Conservation (phyloP, 1,284 basidiomycete species). For the Austroboletus novae-zelandiae region DNA sequence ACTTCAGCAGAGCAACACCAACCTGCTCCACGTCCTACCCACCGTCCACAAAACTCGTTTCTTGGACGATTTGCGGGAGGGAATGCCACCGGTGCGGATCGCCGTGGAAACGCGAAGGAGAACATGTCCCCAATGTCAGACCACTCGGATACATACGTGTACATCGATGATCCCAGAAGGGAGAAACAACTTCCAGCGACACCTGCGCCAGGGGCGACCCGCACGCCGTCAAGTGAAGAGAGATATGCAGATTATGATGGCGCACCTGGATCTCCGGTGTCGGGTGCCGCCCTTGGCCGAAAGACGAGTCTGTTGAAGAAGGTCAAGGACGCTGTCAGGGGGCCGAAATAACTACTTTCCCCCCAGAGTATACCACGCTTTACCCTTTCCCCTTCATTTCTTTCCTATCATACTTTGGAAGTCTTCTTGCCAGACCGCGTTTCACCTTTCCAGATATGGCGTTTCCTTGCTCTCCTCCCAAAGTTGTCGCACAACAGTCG, state of each 20-base stretch:
- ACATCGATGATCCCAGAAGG: conserved; percentile 53
- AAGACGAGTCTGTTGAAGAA: conserved; percentile 79
- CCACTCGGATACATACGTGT: conserved; percentile 56
- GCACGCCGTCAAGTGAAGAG: conserved; percentile 33
- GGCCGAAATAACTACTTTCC: conserved; percentile 39
- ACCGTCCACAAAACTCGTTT: conserved; percentile 69
- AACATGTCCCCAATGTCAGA: conserved; percentile 40
- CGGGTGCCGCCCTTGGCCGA: conserved; percentile 54
- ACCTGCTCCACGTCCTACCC: conserved; percentile 49
- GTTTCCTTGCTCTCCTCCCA: conserved; percentile 1
- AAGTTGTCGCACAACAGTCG: conserved; percentile 1
- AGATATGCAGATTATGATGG: conserved; percentile 52
- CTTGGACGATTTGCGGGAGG: conserved; percentile 63
- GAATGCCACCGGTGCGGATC: conserved; percentile 24
- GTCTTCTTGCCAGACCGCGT: conserved; percentile 7
- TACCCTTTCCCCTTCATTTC: neutral
- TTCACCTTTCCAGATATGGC: neutral
- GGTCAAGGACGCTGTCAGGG: conserved; percentile 68
- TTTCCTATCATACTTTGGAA: conserved; percentile 3
- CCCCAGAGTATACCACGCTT: conserved; percentile 7
- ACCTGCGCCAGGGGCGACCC: conserved; percentile 29
- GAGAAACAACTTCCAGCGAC: conserved; percentile 69
- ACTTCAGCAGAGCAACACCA: conserved; percentile 41
- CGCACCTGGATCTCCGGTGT: conserved; percentile 31
- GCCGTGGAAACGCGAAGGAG: conserved; percentile 30